These are phyloP conservation scores for Solanum aculeatissimum DNA, from an alignment of 305 asterid genomes.

Conservation along the genomic window DNA sequence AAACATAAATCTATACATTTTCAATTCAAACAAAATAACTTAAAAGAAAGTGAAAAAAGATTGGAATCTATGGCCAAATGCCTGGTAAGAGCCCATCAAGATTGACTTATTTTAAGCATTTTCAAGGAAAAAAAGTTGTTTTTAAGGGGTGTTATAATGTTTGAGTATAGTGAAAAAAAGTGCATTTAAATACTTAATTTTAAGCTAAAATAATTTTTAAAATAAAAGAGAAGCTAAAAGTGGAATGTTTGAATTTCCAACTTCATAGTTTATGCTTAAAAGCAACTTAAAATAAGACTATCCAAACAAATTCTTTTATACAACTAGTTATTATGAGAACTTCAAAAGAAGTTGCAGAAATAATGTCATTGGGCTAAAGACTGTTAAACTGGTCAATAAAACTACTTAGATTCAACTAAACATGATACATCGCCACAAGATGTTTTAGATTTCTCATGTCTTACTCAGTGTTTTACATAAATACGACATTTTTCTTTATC, in stretches of 20 bases:
- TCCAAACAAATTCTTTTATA: not conserved
- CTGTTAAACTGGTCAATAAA: not conserved
- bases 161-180: not conserved
- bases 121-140: not conserved
- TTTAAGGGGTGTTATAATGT: not conserved
- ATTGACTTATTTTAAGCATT: not conserved
- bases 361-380: not conserved
- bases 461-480: not conserved
- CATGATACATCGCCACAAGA: not conserved
- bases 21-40: not conserved
- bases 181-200: not conserved
- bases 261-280: not conserved
- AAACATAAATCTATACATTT: not conserved
- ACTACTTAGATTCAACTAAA: not conserved
- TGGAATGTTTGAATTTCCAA: not conserved
- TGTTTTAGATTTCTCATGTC: not conserved
- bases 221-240: not conserved
- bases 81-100: not conserved
- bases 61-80: not conserved
- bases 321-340: not conserved
- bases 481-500: not conserved
- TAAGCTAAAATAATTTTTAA: not conserved
- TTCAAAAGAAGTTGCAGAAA: not conserved
- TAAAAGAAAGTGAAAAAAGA: not conserved
- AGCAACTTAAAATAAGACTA: not conserved